Base-by-base conservation (phyloP, 2,329 filamentous ascomycete genomes). In the Microsporum ferrugineum region DNA sequence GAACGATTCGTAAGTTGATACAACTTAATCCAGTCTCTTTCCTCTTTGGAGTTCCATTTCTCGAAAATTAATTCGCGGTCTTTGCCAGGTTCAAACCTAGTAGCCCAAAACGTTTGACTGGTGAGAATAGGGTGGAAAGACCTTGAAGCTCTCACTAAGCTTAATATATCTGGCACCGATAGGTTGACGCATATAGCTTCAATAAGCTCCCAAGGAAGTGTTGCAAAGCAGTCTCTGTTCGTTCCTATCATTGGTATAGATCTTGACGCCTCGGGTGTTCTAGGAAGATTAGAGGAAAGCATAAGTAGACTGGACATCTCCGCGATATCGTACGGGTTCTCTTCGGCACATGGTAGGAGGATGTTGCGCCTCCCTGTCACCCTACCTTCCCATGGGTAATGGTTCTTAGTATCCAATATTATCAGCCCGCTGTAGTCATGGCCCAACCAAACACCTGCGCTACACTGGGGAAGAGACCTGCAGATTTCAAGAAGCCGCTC, bases 81-180 rank as follows among this genome's bases (percentile, higher is more conserved):
- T 34, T 10, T 43, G 0, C 57, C 57, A 6, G 41, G 17, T 34
- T 34, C n/a, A 29, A 59, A 59, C 2, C 57, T 59, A 12, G 57
- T 47, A n/a, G 38, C 38, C 57, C 57, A 59, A 36, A 59, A 59
- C 47, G 14, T 45, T 29, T 59, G 57, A 8, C 38, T 59, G 33
- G 29, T n/a, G n/a, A 34, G 57, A 2, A 59, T 43, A 17, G 38
- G 38, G 38, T 14, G 6, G 34, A 59, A 59, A 2, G 57, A 8
- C 8, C 38, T 59, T 49, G 57, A 59, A 6, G 38, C 38, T 31
- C 23, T 5, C 6, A 43, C 29, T 7, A 59, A 31, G 27, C 27
- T 47, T 27, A 59, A 23, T 23, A 59, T 41, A 8, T 59, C 57
- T 1, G 5, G 7, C 0, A 57, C 17, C 8, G 7, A 29, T 38